Base-by-base conservation (phyloP, 345 rosid genomes). In the Lepidium aucheri region DNA sequence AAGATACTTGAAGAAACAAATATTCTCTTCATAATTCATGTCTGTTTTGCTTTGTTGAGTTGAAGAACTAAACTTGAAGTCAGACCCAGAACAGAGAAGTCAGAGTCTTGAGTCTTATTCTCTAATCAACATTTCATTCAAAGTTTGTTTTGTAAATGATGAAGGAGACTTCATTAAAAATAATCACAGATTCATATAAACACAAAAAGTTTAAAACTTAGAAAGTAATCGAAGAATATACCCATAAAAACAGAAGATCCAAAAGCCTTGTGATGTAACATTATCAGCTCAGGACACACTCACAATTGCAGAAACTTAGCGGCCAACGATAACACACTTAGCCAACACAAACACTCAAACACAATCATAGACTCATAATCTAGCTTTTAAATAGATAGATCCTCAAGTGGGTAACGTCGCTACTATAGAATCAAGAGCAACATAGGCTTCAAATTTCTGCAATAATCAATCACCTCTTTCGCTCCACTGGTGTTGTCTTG, bases 191-290 rank as follows among this genome's bases (percentile, higher is more conserved):
- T 65, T 72, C 60, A 72, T 65, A 72, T 57, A 50, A 47, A 63
- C 76, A 63, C 14, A 22, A 33, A 22, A 36, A 8, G 63, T 33
- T 63, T 7, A 46, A 36, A 57, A 32, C 45, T 50, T 42, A 18
- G 16, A 16, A 53, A 34, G 33, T 32, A 22, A 65, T n/a, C n/a
- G n/a, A n/a, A n/a, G n/a, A n/a, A n/a, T n/a, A n/a, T n/a, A n/a
- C n/a, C n/a, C n/a, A n/a, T n/a, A n/a, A n/a, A n/a, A n/a, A n/a
- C n/a, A n/a, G 53, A 72, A 81, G 45, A 55, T 69, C 41, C 36
- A 69, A 65, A 75, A 60, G 17, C 61, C 84, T 81, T 82, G 83
- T 76, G 80, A 79, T 78, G 81, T 72, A 56, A 80, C 84, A 80
- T 58, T 76, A 65, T 77, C 73, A 6, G 63, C 85, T 66, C 45